Conservation (phyloP, 2,329 filamentous ascomycete genomes). For the Xylariaceae sp. region DNA sequence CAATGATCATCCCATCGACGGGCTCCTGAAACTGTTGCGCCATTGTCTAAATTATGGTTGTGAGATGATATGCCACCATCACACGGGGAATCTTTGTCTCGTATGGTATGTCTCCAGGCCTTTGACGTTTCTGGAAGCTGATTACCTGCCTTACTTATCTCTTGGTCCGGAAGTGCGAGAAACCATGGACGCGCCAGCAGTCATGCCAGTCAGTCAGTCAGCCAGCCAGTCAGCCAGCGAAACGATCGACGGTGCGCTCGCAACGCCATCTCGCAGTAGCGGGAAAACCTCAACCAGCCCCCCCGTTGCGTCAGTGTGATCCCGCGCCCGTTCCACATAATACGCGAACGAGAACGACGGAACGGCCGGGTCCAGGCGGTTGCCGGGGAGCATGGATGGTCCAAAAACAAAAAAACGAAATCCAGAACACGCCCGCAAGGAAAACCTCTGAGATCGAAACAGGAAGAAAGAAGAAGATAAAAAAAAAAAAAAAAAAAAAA, state of each 20-base stretch:
- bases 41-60: background rate
- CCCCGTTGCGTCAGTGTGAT: background rate
- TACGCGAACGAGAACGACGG: background rate
- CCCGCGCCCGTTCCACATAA: conserved; percentile 1
- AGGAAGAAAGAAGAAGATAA: no score
- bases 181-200: no score
- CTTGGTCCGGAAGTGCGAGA: no score
- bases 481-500: background rate
- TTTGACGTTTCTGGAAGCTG: background rate
- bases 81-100: background rate
- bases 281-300: background rate
- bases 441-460: no score
- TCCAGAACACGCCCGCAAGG: no score
- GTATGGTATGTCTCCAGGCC: no score
- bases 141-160: conserved; percentile 1
- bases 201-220: no score
- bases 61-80: conserved; percentile 1
- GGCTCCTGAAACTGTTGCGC: conserved; percentile 9
- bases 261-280: conserved; percentile 15
- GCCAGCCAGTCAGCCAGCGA: no score
- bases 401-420: no score
- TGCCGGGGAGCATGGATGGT: background rate
- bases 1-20: background rate
- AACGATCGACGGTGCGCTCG: background rate
- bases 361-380: conserved; percentile 2